phyloP scores from a whole-genome alignment of 1,139 yeast genomes.

The Pichia sp. region DNA sequence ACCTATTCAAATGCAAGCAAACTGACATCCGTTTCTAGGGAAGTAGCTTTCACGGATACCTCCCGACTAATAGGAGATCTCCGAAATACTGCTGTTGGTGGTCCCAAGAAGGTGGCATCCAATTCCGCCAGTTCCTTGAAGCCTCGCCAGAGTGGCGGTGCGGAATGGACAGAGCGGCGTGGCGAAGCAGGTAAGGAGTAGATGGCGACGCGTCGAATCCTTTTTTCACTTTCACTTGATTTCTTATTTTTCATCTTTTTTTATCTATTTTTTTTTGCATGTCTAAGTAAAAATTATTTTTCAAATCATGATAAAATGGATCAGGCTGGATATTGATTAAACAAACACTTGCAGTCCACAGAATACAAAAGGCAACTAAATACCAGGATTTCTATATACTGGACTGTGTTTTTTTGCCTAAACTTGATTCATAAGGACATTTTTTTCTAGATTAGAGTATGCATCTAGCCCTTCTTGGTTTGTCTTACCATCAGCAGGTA shows the following conservation, averaged over 20 bases:
- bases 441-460: neutral
- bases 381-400: too few relatives aligned
- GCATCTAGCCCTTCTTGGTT: neutral
- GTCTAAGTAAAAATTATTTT: neutral
- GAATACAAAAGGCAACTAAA: too few relatives aligned
- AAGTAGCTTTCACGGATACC: conserved; percentile 20
- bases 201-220: conserved; percentile 1
- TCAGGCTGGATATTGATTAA: too few relatives aligned
- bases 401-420: neutral
- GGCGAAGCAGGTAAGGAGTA: conserved; percentile 62
- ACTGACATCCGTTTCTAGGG: conserved; percentile 31
- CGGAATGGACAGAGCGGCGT: conserved; percentile 62
- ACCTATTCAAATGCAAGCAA: conserved; percentile 37
- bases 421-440: neutral
- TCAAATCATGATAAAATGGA: neutral
- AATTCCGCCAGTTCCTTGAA: neutral
- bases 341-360: too few relatives aligned
- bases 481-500: neutral
- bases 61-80: conserved; percentile 25
- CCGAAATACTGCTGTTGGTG: neutral
- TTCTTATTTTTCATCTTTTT: neutral
- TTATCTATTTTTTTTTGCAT: conserved; percentile 4
- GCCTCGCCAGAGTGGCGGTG: conserved; percentile 60
- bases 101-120: neutral
- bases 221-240: neutral